A percentile compares a stretch with the other conserved stretches of the same genome.
Conservation (phyloP, 768 basidiomycete genomes). For the Chalciporus piperatus region DNA sequence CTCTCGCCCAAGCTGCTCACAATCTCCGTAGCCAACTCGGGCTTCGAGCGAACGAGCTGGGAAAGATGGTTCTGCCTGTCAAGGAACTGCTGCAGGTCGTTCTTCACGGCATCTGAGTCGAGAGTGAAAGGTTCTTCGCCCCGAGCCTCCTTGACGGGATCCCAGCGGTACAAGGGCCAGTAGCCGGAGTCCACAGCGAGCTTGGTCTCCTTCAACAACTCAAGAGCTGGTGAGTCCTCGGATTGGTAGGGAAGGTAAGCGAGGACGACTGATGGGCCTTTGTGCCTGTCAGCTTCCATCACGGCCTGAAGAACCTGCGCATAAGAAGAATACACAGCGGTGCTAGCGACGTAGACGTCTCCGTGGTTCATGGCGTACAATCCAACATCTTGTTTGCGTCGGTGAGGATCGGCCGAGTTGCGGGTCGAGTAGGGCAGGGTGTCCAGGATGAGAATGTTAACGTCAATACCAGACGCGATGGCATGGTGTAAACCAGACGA, state of each 20-base stretch:
- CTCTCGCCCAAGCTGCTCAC: conserved; percentile 83
- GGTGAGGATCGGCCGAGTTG: conserved; percentile 61
- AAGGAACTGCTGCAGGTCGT: conserved; percentile 89
- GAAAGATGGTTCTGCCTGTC: conserved; percentile 96
- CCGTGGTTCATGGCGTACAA: conserved; percentile 99
- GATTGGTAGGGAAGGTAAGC: conserved; percentile 89
- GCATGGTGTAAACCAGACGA: conserved; percentile 93
- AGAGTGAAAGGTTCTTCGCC: conserved; percentile 87
- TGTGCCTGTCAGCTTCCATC: conserved; percentile 85
- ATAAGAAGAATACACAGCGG: conserved; percentile 96
- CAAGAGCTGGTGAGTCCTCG: conserved; percentile 76
- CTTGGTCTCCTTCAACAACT: conserved; percentile 96
- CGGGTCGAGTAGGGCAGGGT: conserved; percentile 85
- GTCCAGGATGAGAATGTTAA: conserved; percentile 96
- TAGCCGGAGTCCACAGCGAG: conserved; percentile 93
- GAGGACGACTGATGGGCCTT: conserved; percentile 88
- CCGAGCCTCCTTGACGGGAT: conserved; percentile 75
- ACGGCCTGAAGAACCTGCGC: conserved; percentile 89
- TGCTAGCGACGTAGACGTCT: conserved; percentile 91
- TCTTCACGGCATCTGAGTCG: conserved; percentile 92
- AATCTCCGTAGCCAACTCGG: conserved; percentile 76
- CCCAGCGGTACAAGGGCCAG: conserved; percentile 99
- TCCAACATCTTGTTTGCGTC: conserved; percentile 94
- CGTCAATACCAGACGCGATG: conserved; percentile 84
- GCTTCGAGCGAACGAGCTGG: conserved; percentile 80